phyloP scores from a whole-genome alignment of 306 rosid genomes.

The Erythrophleum fordii region DNA sequence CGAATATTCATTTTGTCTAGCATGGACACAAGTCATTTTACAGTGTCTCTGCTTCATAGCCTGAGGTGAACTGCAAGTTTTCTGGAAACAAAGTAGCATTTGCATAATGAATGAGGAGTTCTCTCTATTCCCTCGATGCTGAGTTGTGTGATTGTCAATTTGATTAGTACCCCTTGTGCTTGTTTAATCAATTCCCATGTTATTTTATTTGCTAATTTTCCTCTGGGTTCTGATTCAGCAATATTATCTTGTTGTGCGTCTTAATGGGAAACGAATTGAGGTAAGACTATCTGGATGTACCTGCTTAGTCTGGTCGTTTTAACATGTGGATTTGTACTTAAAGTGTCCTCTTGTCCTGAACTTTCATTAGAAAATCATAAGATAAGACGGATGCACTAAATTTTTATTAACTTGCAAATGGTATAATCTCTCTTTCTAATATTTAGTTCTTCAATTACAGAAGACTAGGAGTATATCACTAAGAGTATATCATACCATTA shows the following conservation, averaged over 20 bases:
- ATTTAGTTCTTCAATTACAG: too few species aligned
- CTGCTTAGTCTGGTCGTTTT: too few species aligned
- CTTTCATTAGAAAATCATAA: neutral
- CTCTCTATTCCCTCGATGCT: neutral
- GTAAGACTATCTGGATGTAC: too few species aligned
- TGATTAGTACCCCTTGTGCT: neutral
- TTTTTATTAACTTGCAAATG: neutral
- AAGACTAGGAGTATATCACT: neutral
- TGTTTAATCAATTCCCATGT: neutral
- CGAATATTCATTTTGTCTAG: too few species aligned
- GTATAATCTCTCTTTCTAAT: too few species aligned
- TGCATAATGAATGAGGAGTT: neutral
- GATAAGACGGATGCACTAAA: neutral
- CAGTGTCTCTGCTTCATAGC: too few species aligned
- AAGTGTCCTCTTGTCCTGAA: neutral
- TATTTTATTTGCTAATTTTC: neutral
- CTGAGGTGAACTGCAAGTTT: too few species aligned
- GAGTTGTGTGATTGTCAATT: neutral
- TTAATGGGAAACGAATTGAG: too few species aligned
- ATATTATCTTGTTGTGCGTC: too few species aligned
- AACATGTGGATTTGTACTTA: too few species aligned
- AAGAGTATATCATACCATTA: neutral
- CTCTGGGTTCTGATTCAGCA: neutral
- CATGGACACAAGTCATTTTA: too few species aligned
- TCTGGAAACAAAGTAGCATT: neutral